Conservation (phyloP, 345 rosid genomes). For the Syzygium oleosum region DNA sequence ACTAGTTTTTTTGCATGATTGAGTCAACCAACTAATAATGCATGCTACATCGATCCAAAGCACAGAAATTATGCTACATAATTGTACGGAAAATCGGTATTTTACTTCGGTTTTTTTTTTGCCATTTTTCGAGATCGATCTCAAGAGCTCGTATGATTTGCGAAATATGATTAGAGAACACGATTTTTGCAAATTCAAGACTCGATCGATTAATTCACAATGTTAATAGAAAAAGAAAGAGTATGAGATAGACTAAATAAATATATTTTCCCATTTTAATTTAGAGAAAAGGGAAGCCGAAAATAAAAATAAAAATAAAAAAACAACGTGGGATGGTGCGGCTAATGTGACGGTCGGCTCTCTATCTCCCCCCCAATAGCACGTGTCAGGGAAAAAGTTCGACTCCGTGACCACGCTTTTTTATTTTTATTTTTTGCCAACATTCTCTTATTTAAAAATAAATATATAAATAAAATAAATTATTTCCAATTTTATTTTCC, state of each 20-base stretch:
- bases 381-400: neutral
- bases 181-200: neutral
- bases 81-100: neutral
- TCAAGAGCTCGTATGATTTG: neutral
- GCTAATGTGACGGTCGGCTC: neutral
- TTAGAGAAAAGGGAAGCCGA: neutral
- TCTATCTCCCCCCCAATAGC: neutral
- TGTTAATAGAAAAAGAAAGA: neutral
- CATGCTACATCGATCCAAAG: neutral
- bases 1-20: neutral
- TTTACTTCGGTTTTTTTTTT: neutral
- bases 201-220: neutral
- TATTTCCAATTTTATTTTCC: neutral
- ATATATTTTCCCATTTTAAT: neutral
- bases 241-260: neutral
- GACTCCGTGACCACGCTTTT: neutral
- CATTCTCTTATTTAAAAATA: neutral
- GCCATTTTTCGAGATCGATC: neutral
- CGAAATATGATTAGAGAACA: neutral
- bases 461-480: neutral
- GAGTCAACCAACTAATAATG: neutral
- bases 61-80: neutral
- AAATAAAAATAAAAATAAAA: neutral
- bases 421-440: neutral
- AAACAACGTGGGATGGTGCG: neutral